Conservation (phyloP, 169 alveolate genomes). For the Plasmodium relictum region DNA sequence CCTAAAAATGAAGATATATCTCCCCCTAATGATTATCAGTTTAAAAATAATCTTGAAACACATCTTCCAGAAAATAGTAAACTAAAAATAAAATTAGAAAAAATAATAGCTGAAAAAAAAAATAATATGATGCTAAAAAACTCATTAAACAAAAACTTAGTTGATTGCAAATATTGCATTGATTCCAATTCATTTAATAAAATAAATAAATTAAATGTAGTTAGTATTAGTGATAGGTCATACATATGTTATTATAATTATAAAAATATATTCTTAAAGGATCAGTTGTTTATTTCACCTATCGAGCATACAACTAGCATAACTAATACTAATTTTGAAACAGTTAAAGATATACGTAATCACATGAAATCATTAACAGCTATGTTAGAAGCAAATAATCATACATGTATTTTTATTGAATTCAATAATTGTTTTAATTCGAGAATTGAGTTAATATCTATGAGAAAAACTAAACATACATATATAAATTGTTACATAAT, state of each 20-base stretch:
- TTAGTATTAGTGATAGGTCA: constrained; percentile 72
- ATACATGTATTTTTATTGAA: constrained; percentile 77
- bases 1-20: neutral
- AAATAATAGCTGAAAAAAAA: constrained; percentile 48
- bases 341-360: constrained; percentile 68
- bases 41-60: neutral
- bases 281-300: constrained; percentile 74
- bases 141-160: constrained; percentile 70
- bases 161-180: constrained; percentile 71
- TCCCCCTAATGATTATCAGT: neutral
- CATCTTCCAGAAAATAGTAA: constrained; percentile 18
- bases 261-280: constrained; percentile 69
- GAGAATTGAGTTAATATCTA: constrained; percentile 59
- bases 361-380: constrained; percentile 78
- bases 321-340: constrained; percentile 71
- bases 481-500: constrained; percentile 73
- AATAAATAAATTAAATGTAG: constrained; percentile 73
- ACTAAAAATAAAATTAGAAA: constrained; percentile 53
- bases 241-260: constrained; percentile 77
- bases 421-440: constrained; percentile 72
- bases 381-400: constrained; percentile 63
- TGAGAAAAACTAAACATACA: constrained; percentile 76
- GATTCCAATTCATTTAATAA: constrained; percentile 64
- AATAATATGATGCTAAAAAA: constrained; percentile 37
- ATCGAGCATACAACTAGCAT: constrained; percentile 71